These are phyloP conservation scores for Aspergillus coremiiformis DNA, from an alignment of 495 filamentous ascomycete species.

Conservation along the genomic window DNA sequence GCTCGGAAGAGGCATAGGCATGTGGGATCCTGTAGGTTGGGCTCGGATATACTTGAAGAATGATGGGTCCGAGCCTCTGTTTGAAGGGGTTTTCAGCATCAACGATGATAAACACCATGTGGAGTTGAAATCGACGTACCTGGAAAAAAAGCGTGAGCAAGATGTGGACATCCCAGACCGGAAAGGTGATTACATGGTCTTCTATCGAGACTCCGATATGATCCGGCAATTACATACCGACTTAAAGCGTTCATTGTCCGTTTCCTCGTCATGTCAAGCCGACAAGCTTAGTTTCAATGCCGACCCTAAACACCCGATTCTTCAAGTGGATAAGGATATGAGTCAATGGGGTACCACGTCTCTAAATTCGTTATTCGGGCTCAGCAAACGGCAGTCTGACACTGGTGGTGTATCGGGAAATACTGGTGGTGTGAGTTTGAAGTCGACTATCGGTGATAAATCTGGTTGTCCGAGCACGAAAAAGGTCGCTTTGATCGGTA, in stretches of 20 bases:
- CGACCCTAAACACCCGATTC: conserved; percentile 58
- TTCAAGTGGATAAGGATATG: conserved; percentile 35
- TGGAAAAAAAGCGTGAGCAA: conserved; percentile 60
- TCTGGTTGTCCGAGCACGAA: conserved; percentile 78
- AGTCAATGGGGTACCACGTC: conserved; percentile 47
- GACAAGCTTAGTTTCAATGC: conserved; percentile 66
- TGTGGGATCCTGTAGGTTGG: conserved; percentile 82
- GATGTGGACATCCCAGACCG: conserved; percentile 60
- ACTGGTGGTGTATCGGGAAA: conserved; percentile 57
- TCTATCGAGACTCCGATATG: conserved; percentile 88
- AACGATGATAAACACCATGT: conserved; percentile 80
- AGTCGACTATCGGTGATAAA: conserved; percentile 70
- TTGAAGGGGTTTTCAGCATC: conserved; percentile 85
- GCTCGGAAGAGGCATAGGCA: conserved; percentile 51
- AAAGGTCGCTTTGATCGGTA: conserved; percentile 83
- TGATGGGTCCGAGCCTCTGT: conserved; percentile 74
- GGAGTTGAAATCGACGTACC: conserved; percentile 67
- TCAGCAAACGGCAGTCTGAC: conserved; percentile 44
- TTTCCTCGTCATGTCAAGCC: conserved; percentile 48
- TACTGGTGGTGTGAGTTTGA: conserved; percentile 75
- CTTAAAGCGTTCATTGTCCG: conserved; percentile 41
- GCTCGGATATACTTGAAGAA: conserved; percentile 67
- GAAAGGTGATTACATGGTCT: conserved; percentile 75
- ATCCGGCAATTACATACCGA: conserved; percentile 40
- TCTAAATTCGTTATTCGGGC: conserved; percentile 48